Conservation (phyloP, 2,329 filamentous ascomycete species). For the Neoscytalidium dimidiatum region DNA sequence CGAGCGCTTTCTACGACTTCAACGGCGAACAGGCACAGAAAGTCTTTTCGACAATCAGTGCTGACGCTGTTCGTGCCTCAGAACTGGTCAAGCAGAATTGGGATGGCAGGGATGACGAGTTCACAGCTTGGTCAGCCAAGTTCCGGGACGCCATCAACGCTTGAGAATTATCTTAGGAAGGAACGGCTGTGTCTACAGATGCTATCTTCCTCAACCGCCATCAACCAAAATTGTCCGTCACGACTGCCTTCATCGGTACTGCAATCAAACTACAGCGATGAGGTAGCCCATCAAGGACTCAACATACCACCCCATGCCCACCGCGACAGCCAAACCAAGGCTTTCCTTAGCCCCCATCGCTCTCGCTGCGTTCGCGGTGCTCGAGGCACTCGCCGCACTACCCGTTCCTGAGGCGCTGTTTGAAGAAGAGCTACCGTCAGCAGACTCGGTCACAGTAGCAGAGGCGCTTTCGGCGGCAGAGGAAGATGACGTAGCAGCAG, state of each 20-base stretch:
- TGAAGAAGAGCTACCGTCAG: slow-evolving; percentile 12
- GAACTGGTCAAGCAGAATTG: slow-evolving; percentile 62
- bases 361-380: not conserved
- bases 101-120: slow-evolving; percentile 70
- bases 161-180: not conserved
- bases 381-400: not conserved
- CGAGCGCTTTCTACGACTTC: slow-evolving; percentile 71
- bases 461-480: not conserved
- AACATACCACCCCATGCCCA: not conserved
- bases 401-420: slow-evolving; percentile 5
- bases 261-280: not conserved
- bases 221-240: not conserved
- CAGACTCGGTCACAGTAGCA: slow-evolving; percentile 5
- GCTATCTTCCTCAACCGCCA: not conserved
- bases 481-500: not conserved
- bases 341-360: not conserved
- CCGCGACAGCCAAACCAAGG: not conserved
- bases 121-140: slow-evolving; percentile 72
- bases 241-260: not conserved
- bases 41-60: slow-evolving; percentile 61
- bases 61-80: slow-evolving; percentile 59
- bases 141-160: slow-evolving; percentile 32
- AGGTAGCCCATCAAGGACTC: not conserved
- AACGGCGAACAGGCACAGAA: slow-evolving; percentile 61
- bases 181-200: not conserved